A percentile compares a stretch with the other conserved stretches of the same genome.
phyloP scores from a whole-genome alignment of 176 grass and related monocot genomes.

The Miscanthus lutarioriparius region DNA sequence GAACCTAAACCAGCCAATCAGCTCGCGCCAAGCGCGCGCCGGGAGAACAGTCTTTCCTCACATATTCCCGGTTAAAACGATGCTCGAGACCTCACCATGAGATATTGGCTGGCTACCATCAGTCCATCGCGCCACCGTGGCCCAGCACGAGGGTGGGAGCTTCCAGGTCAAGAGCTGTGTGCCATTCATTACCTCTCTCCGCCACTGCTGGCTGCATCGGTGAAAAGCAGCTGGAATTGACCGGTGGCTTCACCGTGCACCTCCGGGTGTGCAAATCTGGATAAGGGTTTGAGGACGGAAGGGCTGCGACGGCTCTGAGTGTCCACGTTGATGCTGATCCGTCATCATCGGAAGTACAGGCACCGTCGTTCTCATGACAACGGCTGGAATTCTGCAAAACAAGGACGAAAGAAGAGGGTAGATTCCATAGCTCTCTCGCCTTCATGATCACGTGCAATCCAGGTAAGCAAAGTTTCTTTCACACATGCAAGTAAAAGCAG shows the following conservation, averaged over 20 bases:
- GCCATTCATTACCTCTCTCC: not conserved
- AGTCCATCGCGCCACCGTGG: conserved; percentile 32
- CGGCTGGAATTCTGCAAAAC: conserved; percentile 39
- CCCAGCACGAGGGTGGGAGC: not conserved
- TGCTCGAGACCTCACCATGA: conserved; percentile 12
- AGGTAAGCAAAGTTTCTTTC: conserved; percentile 40
- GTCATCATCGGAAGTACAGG: conserved; percentile 42
- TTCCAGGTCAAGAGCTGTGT: conserved; percentile 35
- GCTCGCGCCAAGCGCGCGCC: conserved; percentile 1
- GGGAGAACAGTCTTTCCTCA: not conserved
- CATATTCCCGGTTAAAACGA: conserved; percentile 15
- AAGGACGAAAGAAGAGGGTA: not conserved
- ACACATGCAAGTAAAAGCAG: conserved; percentile 27
- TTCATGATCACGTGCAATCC: conserved; percentile 19
- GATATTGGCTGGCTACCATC: conserved; percentile 29
- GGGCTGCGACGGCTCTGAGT: conserved; percentile 51
- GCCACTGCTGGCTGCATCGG: conserved; percentile 42
- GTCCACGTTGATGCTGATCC: conserved; percentile 38
- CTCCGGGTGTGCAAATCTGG: conserved; percentile 50
- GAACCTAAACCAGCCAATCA: conserved; percentile 25
- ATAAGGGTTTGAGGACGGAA: conserved; percentile 56
- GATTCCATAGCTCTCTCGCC: conserved; percentile 24
- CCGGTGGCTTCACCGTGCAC: conserved; percentile 11
- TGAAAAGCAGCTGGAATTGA: conserved; percentile 58
- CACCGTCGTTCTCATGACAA: conserved; percentile 14